Evolutionary conservation across 495 filamentous ascomycete species (phyloP), one percentile per base, ranked within the genome.

Genomic region (Bacidia rubella): DNA sequence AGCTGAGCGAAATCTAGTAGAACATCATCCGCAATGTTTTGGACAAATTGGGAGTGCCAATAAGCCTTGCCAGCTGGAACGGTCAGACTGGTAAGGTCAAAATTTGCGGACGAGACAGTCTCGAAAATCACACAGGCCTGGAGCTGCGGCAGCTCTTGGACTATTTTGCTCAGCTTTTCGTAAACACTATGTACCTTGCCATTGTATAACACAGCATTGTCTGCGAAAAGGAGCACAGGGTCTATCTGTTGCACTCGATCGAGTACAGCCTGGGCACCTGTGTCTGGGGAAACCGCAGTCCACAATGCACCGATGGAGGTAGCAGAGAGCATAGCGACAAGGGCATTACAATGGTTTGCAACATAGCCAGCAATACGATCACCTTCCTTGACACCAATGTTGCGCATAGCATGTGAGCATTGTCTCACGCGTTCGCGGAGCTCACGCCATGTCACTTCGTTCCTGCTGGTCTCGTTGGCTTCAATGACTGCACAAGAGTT

Each of bases 181-280:
- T 77, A 74, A 42, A 83, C 78, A 17, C 79, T 73, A 69, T 92
- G 88, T 15, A 80, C 71, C 65, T 89, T 87, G 54, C 85, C 86
- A 62, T 96, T 96, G 66, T 96, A 95, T 27, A 88, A 71, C 1
- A 85, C 83, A 24, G 81, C 86, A 61, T 88, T 89, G 66, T 95
- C 89, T 7, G 86, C 79, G 60, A 96, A 90, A 11, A 96, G 69
- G 7, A 90, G 64, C 47, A 75, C 78, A 2, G 90, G 89, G 52
- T 83, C 74, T 48, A 96, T 85, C 72, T 96, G 89, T 54, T 71
- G 72, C 49, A 95, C 67, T 9, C 89, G 78, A 58, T 95, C 90
- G 15, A 96, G 67, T 2, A 95, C 87, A 4, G 81, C 82, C 59
- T 81, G 77, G 3, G 81, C 75, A n/a, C 87, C 87, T 26, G 79